Conservation (phyloP, 768 basidiomycete genomes). For the Phaeolepiota aurea region DNA sequence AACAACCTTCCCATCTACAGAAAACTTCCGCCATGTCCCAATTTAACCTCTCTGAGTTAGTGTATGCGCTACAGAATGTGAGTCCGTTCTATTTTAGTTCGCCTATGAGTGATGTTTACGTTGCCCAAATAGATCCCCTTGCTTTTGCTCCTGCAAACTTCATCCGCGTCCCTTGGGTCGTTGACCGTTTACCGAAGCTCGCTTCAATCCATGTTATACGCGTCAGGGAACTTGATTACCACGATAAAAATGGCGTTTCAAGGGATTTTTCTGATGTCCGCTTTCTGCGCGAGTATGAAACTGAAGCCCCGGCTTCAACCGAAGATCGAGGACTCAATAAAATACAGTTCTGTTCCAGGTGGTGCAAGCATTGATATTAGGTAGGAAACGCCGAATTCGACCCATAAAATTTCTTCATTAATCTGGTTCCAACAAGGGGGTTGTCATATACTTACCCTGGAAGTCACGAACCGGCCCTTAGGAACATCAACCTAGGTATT, state of each 20-base stretch:
- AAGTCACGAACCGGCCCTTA: slow-evolving; percentile 54
- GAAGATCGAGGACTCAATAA: slow-evolving; percentile 36
- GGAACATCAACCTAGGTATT: slow-evolving; percentile 61
- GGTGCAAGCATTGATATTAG: slow-evolving; percentile 69
- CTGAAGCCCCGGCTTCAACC: slow-evolving; percentile 65
- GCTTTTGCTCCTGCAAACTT: slow-evolving; percentile 62
- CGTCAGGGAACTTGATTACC: slow-evolving; percentile 52
- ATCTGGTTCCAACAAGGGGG: slow-evolving; percentile 14
- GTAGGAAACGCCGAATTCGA: slow-evolving; percentile 27
- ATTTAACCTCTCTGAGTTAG: slow-evolving; percentile 55
- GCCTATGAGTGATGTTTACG: slow-evolving; percentile 5
- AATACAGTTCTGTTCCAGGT: slow-evolving; percentile 35
- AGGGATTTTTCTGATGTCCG: slow-evolving; percentile 79
- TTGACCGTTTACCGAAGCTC: slow-evolving; percentile 75
- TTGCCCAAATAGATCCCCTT: slow-evolving; percentile 52
- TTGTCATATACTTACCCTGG: slow-evolving; percentile 77
- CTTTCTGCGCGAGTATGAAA: slow-evolving; percentile 72
- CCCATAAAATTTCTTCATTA: slow-evolving; percentile 1
- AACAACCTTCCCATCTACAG: slow-evolving; percentile 32
- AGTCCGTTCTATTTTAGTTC: slow-evolving; percentile 20
- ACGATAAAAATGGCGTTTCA: slow-evolving; percentile 75
- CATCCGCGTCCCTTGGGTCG: slow-evolving; percentile 73
- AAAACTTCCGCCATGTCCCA: slow-evolving; percentile 44
- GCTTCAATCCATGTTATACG: slow-evolving; percentile 62
- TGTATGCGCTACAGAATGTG: slow-evolving; percentile 65